A percentile compares a stretch with the other conserved stretches of the same genome.
phyloP scores from a whole-genome alignment of 768 basidiomycete genomes.

The Boletus coccyginus region DNA sequence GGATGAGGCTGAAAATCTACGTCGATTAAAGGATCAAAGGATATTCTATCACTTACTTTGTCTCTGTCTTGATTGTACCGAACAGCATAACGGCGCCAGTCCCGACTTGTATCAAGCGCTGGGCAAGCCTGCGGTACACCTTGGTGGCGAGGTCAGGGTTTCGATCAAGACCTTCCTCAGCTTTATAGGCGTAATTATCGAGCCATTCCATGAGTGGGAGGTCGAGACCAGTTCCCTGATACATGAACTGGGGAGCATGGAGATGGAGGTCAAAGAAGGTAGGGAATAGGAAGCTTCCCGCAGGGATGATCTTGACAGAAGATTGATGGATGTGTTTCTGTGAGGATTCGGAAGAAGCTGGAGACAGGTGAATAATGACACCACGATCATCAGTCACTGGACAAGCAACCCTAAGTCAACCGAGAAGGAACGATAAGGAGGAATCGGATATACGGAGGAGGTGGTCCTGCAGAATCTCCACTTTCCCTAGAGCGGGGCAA shows the following conservation, averaged over 20 bases:
- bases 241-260: slow-evolving; percentile 87
- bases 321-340: slow-evolving; percentile 27
- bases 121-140: slow-evolving; percentile 68
- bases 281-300: slow-evolving; percentile 69
- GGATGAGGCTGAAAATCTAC: slow-evolving; percentile 54
- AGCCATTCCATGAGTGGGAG: slow-evolving; percentile 85
- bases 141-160: slow-evolving; percentile 55
- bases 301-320: slow-evolving; percentile 36
- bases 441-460: slow-evolving; percentile 42
- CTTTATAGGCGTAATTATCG: slow-evolving; percentile 75
- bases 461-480: slow-evolving; percentile 56
- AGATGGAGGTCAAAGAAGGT: slow-evolving; percentile 82
- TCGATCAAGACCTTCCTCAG: slow-evolving; percentile 71
- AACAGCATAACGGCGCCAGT: slow-evolving; percentile 78
- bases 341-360: slow-evolving; percentile 36
- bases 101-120: slow-evolving; percentile 66
- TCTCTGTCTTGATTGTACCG: slow-evolving; percentile 78
- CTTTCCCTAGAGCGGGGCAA: slow-evolving; percentile 47
- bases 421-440: neutral
- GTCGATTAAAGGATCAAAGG: neutral
- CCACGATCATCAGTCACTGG: slow-evolving; percentile 40
- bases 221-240: slow-evolving; percentile 84
- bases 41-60: slow-evolving; percentile 58
- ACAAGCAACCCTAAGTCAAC: slow-evolving; percentile 1
- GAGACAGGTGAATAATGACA: slow-evolving; percentile 49